Evolutionary conservation across 1,284 basidiomycete species (phyloP).

Genomic region (Tylopilus sp.): DNA sequence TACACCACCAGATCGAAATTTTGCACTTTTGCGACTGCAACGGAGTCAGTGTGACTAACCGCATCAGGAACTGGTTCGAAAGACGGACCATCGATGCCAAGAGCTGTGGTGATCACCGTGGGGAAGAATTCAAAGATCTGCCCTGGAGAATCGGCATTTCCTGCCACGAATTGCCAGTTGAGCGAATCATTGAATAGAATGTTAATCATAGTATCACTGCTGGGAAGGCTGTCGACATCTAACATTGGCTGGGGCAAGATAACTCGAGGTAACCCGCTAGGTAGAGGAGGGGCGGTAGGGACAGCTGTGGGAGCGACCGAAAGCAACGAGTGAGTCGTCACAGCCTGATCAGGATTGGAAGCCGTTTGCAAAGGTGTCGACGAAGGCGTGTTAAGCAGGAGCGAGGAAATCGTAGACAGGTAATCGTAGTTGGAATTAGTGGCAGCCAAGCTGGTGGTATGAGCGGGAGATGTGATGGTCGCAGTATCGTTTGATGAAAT

Average conservation of each 20-base stretch:
- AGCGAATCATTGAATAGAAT: constrained; percentile 55
- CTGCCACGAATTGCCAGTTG: constrained; percentile 63
- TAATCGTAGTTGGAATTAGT: constrained; percentile 30
- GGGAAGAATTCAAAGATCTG: constrained; percentile 67
- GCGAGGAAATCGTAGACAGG: constrained; percentile 41
- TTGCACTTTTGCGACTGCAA: constrained; percentile 40
- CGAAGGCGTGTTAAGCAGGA: constrained; percentile 38
- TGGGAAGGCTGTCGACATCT: constrained; percentile 30
- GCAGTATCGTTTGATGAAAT: constrained; percentile 1
- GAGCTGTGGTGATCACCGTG: constrained; percentile 45
- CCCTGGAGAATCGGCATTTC: constrained; percentile 42
- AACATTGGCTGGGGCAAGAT: constrained; percentile 51
- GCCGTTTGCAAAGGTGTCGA: constrained; percentile 31
- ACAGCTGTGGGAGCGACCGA: constrained; percentile 28
- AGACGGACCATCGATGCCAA: constrained; percentile 45
- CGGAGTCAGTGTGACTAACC: constrained; percentile 3
- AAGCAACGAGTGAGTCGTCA: constrained; percentile 39
- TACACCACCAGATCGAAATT: constrained; percentile 60
- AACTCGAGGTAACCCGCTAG: constrained; percentile 52
- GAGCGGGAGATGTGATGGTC: constrained; percentile 16
- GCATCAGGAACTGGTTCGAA: constrained; percentile 15
- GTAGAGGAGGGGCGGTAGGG: constrained; percentile 44
- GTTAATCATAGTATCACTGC: constrained; percentile 47
- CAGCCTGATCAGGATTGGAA: constrained; percentile 52
- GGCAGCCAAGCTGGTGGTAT: constrained; percentile 12